phyloP scores from a whole-genome alignment of 176 grass and related monocot species.

The Puya raimondii region DNA sequence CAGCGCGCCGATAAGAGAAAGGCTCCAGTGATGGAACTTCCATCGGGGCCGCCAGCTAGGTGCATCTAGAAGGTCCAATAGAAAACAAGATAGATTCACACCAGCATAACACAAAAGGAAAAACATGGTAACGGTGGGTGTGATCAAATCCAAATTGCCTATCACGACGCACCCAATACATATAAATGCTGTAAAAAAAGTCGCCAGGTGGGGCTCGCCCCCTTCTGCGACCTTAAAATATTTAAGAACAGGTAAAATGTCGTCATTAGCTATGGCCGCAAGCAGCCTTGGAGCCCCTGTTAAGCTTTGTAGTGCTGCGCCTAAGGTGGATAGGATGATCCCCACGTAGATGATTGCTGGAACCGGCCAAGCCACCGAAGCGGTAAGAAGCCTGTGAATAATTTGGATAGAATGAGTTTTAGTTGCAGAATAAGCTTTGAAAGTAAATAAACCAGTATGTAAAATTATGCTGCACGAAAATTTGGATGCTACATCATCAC shows the following conservation, averaged over 20 bases:
- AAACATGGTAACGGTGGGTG: slow-evolving; percentile 97
- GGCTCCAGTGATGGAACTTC: slow-evolving; percentile 99
- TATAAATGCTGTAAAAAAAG: slow-evolving; percentile 86
- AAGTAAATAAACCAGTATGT: too few relatives aligned
- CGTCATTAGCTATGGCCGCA: slow-evolving; percentile 94
- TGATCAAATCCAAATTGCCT: slow-evolving; percentile 93
- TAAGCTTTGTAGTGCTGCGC: slow-evolving; percentile 89
- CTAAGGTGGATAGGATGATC: slow-evolving; percentile 96
- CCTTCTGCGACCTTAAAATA: slow-evolving; percentile 96
- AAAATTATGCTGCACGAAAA: too few relatives aligned
- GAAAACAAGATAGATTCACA: slow-evolving; percentile 93
- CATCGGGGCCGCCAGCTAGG: slow-evolving; percentile 98
- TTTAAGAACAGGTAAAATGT: slow-evolving; percentile 88
- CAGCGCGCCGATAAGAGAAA: slow-evolving; percentile 89
- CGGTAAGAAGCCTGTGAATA: slow-evolving; percentile 76
- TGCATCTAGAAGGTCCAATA: slow-evolving; percentile 94
- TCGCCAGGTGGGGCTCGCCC: slow-evolving; percentile 65
- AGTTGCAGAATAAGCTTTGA: neutral
- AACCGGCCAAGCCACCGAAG: slow-evolving; percentile 89
- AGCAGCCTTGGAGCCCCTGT: slow-evolving; percentile 91
- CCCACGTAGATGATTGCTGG: slow-evolving; percentile 89
- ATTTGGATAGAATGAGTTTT: slow-evolving; percentile 2
- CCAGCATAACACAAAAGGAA: slow-evolving; percentile 93
- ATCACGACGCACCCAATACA: slow-evolving; percentile 88
- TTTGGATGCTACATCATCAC: too few relatives aligned